Evolutionary conservation across 139 green algal species (phyloP).

Genomic region (Limnomonas spitsbergensis): DNA sequence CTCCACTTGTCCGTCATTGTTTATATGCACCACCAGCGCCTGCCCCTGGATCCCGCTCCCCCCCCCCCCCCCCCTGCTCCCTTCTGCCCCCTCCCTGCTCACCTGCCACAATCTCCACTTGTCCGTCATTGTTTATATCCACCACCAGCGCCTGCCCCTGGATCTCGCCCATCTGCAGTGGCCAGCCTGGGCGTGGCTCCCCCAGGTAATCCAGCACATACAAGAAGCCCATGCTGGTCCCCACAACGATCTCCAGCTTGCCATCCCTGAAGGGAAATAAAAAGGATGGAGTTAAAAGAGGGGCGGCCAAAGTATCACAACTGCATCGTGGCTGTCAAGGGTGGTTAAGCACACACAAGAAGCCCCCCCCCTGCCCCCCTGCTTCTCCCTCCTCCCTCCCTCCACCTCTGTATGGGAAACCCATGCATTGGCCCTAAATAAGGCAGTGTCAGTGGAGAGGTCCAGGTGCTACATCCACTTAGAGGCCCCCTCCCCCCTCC

Average conservation of each 20-base stretch:
- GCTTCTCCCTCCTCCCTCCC: too few relatives aligned
- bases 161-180: conserved; percentile 90
- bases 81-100: conserved; percentile 10
- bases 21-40: too few relatives aligned
- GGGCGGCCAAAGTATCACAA: not conserved
- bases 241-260: conserved; percentile 85
- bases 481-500: too few relatives aligned
- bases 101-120: conserved; percentile 79
- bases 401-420: too few relatives aligned
- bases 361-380: too few relatives aligned
- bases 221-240: conserved; percentile 89
- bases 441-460: too few relatives aligned
- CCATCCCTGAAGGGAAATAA: conserved; percentile 39
- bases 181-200: conserved; percentile 64
- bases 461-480: too few relatives aligned
- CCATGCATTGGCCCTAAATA: too few relatives aligned
- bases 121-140: conserved; percentile 89
- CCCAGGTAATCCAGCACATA: conserved; percentile 83
- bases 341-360: conserved; percentile 4
- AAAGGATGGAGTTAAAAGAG: not conserved
- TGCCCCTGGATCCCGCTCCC: too few relatives aligned
- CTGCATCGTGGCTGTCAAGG: too few relatives aligned
- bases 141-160: conserved; percentile 85
- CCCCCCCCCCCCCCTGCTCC: too few relatives aligned
- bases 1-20: too few relatives aligned